Conservation (phyloP, 176 grass and related monocot genomes). For the Oryza officinalis region DNA sequence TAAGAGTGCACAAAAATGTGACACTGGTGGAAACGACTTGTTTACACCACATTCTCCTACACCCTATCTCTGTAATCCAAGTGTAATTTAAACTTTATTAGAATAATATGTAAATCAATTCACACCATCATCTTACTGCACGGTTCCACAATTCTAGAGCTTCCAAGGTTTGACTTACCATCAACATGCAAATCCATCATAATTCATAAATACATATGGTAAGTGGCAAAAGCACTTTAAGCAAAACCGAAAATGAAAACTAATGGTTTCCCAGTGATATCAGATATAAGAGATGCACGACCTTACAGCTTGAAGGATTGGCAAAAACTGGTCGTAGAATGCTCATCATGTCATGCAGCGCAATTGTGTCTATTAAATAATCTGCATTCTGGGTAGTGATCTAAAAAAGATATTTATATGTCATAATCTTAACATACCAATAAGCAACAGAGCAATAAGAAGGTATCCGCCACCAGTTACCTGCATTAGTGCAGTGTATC, state of each 20-base stretch:
- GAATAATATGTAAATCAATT: background rate
- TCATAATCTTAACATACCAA: conserved; percentile 18
- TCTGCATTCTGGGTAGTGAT: conserved; percentile 81
- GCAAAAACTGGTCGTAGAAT: conserved; percentile 76
- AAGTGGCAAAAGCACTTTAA: background rate
- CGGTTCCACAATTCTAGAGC: conserved; percentile 25
- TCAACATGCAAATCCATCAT: background rate
- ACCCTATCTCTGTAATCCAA: background rate
- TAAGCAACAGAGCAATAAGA: conserved; percentile 13
- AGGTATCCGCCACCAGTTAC: conserved; percentile 44
- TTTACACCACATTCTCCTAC: background rate
- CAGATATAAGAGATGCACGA: conserved; percentile 40
- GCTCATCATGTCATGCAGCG: conserved; percentile 77
- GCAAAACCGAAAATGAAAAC: background rate
- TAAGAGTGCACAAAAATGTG: conserved; percentile 11
- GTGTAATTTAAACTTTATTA: conserved; percentile 1
- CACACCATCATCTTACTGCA: background rate
- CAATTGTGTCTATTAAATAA: conserved; percentile 93
- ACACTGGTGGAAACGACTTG: background rate
- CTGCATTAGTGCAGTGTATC: conserved; percentile 96
- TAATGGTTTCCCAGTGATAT: conserved; percentile 6
- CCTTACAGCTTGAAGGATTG: conserved; percentile 80
- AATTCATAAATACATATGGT: background rate
- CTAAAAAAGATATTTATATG: conserved; percentile 41
- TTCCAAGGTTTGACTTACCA: conserved; percentile 1